Evolutionary conservation across 148 eudicot genomes (phyloP).

Genomic region (Mesembryanthemum crystallinum): DNA sequence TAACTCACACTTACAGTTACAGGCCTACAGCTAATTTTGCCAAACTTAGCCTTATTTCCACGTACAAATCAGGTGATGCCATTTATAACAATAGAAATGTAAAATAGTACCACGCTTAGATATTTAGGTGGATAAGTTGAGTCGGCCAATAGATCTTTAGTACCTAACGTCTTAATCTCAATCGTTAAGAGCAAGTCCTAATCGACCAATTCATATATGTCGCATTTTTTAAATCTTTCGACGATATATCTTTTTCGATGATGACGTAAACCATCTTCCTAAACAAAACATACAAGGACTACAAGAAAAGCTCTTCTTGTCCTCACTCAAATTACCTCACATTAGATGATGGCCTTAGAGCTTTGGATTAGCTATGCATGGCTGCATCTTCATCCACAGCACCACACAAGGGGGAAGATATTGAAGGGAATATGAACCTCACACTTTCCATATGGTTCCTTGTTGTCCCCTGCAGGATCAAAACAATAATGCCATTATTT

Average conservation of each 20-base stretch:
- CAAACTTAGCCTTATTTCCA: too few relatives aligned
- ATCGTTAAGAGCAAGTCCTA: not conserved
- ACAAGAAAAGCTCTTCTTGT: not conserved
- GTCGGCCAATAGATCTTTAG: not conserved
- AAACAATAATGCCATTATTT: constrained; percentile 16
- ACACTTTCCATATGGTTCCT: constrained; percentile 20
- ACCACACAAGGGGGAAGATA: constrained; percentile 23
- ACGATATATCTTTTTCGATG: not conserved
- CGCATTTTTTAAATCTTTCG: not conserved
- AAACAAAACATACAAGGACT: not conserved
- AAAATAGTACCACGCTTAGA: not conserved
- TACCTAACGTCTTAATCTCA: not conserved
- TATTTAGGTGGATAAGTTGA: not conserved
- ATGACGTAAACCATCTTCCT: not conserved
- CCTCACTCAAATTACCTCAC: constrained; percentile 18
- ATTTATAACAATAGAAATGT: too few relatives aligned
- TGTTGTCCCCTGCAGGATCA: constrained; percentile 13
- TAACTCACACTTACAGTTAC: too few relatives aligned
- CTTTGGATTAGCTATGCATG: constrained; percentile 13
- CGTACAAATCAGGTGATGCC: too few relatives aligned
- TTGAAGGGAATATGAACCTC: constrained; percentile 26
- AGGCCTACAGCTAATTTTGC: too few relatives aligned
- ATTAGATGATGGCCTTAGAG: constrained; percentile 19
- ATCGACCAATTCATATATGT: not conserved
- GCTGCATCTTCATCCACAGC: constrained; percentile 19